These are phyloP conservation scores for Bacterosira constricta DNA, from an alignment of 108 stramenopile species.

Conservation along the genomic window DNA sequence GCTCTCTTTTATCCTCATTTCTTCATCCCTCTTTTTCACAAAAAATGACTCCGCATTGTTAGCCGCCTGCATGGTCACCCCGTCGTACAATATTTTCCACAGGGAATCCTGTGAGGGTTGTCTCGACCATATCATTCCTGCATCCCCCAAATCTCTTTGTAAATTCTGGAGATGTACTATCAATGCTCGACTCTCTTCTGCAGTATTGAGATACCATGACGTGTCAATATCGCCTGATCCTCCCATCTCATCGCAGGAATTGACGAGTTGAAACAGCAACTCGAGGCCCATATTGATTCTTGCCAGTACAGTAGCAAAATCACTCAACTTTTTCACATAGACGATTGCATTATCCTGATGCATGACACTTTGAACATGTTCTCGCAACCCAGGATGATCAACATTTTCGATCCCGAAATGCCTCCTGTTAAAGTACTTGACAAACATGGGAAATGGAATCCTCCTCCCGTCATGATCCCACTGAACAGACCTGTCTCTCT, in stretches of 20 bases:
- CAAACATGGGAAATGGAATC: constrained; percentile 1
- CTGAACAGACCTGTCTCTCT: neutral
- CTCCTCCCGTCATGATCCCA: neutral
- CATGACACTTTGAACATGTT: neutral
- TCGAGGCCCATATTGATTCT: constrained; percentile 4
- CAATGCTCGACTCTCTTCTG: neutral
- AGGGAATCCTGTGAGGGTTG: neutral
- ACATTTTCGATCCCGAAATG: neutral
- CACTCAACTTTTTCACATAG: neutral
- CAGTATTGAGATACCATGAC: constrained; percentile 18
- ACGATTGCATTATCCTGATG: neutral
- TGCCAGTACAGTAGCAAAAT: constrained; percentile 6
- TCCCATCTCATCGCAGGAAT: constrained; percentile 1
- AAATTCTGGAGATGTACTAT: neutral
- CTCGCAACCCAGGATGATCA: neutral
- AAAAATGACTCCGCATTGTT: constrained; percentile 9
- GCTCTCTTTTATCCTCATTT: neutral
- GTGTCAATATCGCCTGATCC: neutral
- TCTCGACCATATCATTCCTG: neutral
- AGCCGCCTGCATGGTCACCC: neutral
- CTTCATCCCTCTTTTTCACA: constrained; percentile 1
- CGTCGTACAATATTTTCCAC: constrained; percentile 6
- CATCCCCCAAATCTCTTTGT: neutral
- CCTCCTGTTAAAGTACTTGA: neutral
- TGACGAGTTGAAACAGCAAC: constrained; percentile 5